These are phyloP conservation scores for Micromonas commoda DNA, from an alignment of 139 green algal species.

Conservation along the genomic window DNA sequence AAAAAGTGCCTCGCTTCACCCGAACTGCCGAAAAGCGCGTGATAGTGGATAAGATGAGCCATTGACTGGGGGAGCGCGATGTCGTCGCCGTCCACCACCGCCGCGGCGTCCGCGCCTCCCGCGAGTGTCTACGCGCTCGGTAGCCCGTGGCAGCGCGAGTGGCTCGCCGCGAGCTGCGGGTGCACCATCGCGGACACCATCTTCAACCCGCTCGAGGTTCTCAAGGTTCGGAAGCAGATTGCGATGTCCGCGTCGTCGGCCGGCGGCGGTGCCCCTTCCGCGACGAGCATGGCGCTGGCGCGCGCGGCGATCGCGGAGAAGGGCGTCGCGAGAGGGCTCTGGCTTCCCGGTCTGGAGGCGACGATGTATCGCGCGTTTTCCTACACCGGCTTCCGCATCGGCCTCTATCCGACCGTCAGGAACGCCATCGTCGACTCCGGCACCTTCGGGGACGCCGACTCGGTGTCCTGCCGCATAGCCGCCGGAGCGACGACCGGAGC, in stretches of 20 bases:
- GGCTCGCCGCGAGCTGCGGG: constrained; percentile 24
- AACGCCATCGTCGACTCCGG: not conserved
- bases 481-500: constrained; percentile 23
- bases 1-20: too few species aligned
- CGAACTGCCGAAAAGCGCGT: too few species aligned
- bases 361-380: constrained; percentile 28
- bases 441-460: not conserved
- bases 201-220: constrained; percentile 32
- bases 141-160: constrained; percentile 18
- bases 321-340: constrained; percentile 9
- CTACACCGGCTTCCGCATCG: constrained; percentile 35
- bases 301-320: not conserved
- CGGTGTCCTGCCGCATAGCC: not conserved
- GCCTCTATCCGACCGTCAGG: constrained; percentile 28
- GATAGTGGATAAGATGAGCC: too few species aligned
- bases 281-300: not conserved
- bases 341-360: constrained; percentile 18
- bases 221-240: constrained; percentile 27
- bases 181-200: constrained; percentile 29
- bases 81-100: too few species aligned
- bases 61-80: too few species aligned
- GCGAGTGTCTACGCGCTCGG: too few species aligned
- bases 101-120: not conserved
- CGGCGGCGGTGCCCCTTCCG: not conserved
- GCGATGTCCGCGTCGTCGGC: not conserved